Evolutionary conservation across 2,329 filamentous ascomycete genomes (phyloP).

Genomic region (Colletotrichum siamense): DNA sequence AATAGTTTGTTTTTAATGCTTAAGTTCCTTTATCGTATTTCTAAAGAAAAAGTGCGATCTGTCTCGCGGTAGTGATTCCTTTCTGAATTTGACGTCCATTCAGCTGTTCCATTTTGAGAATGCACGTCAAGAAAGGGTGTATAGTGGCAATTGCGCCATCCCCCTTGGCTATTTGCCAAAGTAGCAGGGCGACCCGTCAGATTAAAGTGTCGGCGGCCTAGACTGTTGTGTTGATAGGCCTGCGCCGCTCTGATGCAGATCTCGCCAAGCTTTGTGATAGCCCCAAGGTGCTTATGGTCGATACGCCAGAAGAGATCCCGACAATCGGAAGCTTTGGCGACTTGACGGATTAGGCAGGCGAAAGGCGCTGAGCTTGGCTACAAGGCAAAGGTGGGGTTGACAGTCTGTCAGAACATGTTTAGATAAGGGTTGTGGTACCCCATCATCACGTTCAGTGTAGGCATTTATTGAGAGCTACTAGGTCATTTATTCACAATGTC

Average conservation of each 20-base stretch:
- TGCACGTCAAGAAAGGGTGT: background rate
- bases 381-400: background rate
- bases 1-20: too few relatives aligned
- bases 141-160: background rate
- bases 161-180: accelerated
- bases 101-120: too few relatives aligned
- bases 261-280: background rate
- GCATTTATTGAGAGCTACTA: background rate
- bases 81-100: too few relatives aligned
- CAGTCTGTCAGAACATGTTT: background rate
- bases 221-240: background rate
- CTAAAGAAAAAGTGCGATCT: too few relatives aligned
- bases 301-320: background rate
- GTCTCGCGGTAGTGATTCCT: too few relatives aligned
- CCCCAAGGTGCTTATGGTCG: background rate
- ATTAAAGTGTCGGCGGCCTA: background rate
- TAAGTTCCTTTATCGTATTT: too few relatives aligned
- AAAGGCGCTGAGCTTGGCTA: background rate
- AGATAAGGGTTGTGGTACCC: background rate
- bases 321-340: background rate
- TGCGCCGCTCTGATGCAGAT: background rate
- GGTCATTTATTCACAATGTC: background rate
- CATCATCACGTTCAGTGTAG: background rate
- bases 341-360: background rate
- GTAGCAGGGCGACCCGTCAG: background rate